These are phyloP conservation scores for Lunularia cruciata DNA, from an alignment of 225 moss, liverwort and hornwort species.

Conservation along the genomic window DNA sequence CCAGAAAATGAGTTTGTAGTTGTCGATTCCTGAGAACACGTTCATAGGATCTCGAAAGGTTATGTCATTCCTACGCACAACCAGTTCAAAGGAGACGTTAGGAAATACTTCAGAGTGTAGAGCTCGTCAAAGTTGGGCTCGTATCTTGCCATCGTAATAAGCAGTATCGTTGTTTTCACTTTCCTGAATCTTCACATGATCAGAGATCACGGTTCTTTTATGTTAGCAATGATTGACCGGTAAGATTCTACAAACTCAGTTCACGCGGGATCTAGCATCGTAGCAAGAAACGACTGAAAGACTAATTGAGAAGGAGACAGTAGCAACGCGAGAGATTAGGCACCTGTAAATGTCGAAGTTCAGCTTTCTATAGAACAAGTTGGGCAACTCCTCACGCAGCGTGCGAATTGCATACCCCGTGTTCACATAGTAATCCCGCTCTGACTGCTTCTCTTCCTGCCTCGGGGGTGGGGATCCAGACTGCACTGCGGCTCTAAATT, in stretches of 20 bases:
- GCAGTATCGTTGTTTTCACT: too few relatives aligned
- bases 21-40: conserved; percentile 71
- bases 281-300: too few relatives aligned
- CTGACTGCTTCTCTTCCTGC: conserved; percentile 39
- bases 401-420: conserved; percentile 87
- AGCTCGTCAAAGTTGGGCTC: too few relatives aligned
- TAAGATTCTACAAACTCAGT: too few relatives aligned
- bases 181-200: too few relatives aligned
- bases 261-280: too few relatives aligned
- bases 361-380: conserved; percentile 79
- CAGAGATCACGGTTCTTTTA: too few relatives aligned
- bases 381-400: conserved; percentile 84
- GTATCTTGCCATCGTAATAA: too few relatives aligned
- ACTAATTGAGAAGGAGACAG: background rate
- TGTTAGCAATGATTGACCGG: too few relatives aligned
- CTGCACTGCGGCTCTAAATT: conserved; percentile 47
- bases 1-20: conserved; percentile 90
- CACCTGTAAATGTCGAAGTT: conserved; percentile 95
- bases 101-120: too few relatives aligned
- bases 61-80: conserved; percentile 72
- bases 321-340: background rate
- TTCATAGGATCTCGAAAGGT: conserved; percentile 94
- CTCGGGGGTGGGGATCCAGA: conserved; percentile 48
- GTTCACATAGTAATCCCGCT: conserved; percentile 65
- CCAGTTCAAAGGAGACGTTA: background rate